Base-by-base conservation (phyloP, 164 flowering plant species). In the Nymphaea thermarum region DNA sequence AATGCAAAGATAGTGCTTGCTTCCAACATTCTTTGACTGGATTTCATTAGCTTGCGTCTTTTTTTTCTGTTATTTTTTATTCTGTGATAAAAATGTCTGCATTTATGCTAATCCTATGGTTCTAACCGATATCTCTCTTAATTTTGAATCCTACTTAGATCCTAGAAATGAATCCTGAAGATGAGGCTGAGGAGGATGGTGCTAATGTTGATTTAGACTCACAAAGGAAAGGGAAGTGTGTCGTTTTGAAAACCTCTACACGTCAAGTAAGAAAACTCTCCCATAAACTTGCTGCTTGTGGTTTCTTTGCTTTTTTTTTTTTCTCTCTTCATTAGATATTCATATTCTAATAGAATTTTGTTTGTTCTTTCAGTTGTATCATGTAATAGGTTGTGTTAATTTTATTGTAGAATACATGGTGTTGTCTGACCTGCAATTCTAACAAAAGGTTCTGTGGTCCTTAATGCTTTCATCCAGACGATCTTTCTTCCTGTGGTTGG, bases 81-180 rank as follows among this genome's bases (percentile, higher is more conserved):
- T 25, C 36, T 25, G 36, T 25, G 36, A 25, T 25, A 25, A 25
- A 25, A 25, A 25, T 25, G 36, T 25, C 36, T 25, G 36, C 36
- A 25, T 25, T 25, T 25, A 25, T 25, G 36, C 36, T 25, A 25
- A 25, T 25, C 36, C 36, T 25, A 25, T 25, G 36, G 36, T 25
- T 25, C 1, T 25, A 25, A 25, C 36, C 1, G 36, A 25, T 25
- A 25, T 25, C 36, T 25, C 36, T 25, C 36, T 25, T 25, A 25
- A 25, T 25, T 25, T 1, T 25, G 36, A 25, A 25, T 25, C 36
- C 63, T 6, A 60, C 25, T 17, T 41, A 88, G 90, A 86, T 90
- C 61, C 69, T 90, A 84, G 94, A 90, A 69, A 90, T 90, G 93
- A 90, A 90, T 67, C 94, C 93, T 0, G 94, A 90, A 71, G 96